Evolutionary conservation across 441 rosid species (phyloP).

Genomic region (Pelargonium australe): DNA sequence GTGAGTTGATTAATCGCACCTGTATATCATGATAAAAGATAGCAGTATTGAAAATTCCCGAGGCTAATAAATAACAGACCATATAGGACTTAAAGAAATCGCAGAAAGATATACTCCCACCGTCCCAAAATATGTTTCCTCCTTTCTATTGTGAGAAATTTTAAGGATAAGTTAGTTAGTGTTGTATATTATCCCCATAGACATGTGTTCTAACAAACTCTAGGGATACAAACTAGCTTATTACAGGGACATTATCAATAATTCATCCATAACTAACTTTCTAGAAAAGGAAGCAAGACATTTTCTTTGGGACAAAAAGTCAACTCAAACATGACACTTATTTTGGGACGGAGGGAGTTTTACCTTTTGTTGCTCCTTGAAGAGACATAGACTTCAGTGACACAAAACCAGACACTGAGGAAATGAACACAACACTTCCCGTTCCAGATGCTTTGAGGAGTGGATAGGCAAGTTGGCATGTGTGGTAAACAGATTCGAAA

Average conservation of each 20-base stretch:
- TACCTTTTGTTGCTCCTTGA: slow-evolving; percentile 72
- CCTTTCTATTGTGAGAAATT: too few relatives aligned
- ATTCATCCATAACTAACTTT: too few relatives aligned
- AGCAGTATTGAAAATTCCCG: background rate
- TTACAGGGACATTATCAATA: too few relatives aligned
- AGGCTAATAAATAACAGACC: background rate
- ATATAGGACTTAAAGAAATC: slow-evolving; percentile 11
- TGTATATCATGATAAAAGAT: slow-evolving; percentile 19
- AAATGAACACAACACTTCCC: slow-evolving; percentile 52
- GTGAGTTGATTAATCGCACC: slow-evolving; percentile 65
- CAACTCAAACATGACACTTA: too few relatives aligned
- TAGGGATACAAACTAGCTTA: too few relatives aligned
- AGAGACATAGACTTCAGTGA: slow-evolving; percentile 61
- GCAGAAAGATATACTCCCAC: background rate
- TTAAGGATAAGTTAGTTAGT: too few relatives aligned
- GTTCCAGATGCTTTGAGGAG: slow-evolving; percentile 45
- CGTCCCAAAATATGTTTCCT: too few relatives aligned
- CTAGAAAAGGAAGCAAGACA: too few relatives aligned
- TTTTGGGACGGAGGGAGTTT: background rate
- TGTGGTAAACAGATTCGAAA: slow-evolving; percentile 60
- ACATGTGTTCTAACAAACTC: too few relatives aligned
- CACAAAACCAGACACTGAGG: slow-evolving; percentile 65
- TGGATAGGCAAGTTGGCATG: slow-evolving; percentile 65
- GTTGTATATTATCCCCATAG: too few relatives aligned
- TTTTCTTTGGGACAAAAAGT: too few relatives aligned